Conservation (phyloP, 129 eudicot species). For the Chrysanthemum makinoi region DNA sequence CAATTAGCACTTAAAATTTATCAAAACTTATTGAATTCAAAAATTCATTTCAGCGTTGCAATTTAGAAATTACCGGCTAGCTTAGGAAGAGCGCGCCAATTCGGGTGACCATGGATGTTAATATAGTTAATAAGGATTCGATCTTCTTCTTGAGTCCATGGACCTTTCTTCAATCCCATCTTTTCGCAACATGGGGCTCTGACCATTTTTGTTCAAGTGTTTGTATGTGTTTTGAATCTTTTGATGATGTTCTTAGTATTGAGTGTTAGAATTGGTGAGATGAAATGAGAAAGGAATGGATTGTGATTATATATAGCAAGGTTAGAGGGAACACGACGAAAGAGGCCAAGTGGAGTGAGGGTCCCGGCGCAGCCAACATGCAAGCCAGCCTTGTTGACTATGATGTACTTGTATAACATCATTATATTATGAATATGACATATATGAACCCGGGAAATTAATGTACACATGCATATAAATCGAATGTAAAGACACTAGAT, state of each 20-base stretch:
- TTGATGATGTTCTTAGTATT: background rate
- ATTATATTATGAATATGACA: background rate
- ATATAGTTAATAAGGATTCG: slow-evolving; percentile 43
- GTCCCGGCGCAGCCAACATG: slow-evolving; percentile 24
- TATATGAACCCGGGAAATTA: background rate
- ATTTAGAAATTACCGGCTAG: slow-evolving; percentile 50
- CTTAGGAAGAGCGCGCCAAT: slow-evolving; percentile 87
- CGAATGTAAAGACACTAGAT: too few relatives aligned
- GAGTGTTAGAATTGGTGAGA: background rate
- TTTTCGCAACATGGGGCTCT: slow-evolving; percentile 85
- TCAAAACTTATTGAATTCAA: background rate
- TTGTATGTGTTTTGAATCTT: background rate
- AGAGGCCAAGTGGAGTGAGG: slow-evolving; percentile 25
- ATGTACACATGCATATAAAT: too few relatives aligned
- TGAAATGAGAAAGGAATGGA: slow-evolving; percentile 16
- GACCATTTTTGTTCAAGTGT: slow-evolving; percentile 37
- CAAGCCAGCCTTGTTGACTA: slow-evolving; percentile 26
- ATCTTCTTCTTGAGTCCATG: slow-evolving; percentile 77
- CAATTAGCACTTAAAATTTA: slow-evolving; percentile 7
- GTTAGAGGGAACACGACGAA: slow-evolving; percentile 18
- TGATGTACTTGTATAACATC: background rate
- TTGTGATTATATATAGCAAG: slow-evolving; percentile 22
- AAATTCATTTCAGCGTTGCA: background rate
- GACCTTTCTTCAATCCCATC: slow-evolving; percentile 85
- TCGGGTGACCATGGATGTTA: slow-evolving; percentile 56